Evolutionary conservation across 805 yeast genomes (phyloP).

Genomic region (Brettanomyces custersianus): DNA sequence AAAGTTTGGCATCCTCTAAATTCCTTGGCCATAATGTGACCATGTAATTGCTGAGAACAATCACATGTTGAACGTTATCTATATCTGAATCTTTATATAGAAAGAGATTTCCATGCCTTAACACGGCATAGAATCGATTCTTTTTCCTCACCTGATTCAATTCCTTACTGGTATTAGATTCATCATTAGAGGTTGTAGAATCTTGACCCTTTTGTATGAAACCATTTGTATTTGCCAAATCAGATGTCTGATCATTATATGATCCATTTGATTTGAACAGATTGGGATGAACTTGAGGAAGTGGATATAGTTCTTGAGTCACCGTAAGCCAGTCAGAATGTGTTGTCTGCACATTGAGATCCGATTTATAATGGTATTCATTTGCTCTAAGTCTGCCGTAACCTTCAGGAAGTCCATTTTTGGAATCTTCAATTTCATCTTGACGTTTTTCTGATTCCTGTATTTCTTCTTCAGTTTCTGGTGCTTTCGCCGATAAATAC

Average conservation of each 20-base stretch:
- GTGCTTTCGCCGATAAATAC: slow-evolving; percentile 29
- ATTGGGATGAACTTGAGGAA: slow-evolving; percentile 30
- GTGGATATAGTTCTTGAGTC: slow-evolving; percentile 64
- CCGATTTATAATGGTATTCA: slow-evolving; percentile 49
- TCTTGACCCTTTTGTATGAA: slow-evolving; percentile 2
- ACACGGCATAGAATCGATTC: slow-evolving; percentile 58
- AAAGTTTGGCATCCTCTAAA: slow-evolving; percentile 66
- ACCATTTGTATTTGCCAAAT: slow-evolving; percentile 5
- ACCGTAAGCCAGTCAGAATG: slow-evolving; percentile 77
- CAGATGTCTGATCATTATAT: slow-evolving; percentile 1
- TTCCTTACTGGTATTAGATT: slow-evolving; percentile 24
- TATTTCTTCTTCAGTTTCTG: slow-evolving; percentile 14
- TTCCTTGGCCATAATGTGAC: slow-evolving; percentile 82
- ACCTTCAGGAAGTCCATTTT: slow-evolving; percentile 19
- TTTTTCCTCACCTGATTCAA: slow-evolving; percentile 36
- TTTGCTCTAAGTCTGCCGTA: slow-evolving; percentile 42
- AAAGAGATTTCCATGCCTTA: slow-evolving; percentile 83
- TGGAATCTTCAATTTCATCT: slow-evolving; percentile 16
- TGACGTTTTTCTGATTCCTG: slow-evolving; percentile 10
- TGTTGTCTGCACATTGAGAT: slow-evolving; percentile 55
- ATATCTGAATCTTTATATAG: slow-evolving; percentile 66
- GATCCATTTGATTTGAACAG: slow-evolving; percentile 12
- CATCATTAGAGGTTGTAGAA: slow-evolving; percentile 7
- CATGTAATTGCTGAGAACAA: slow-evolving; percentile 62
- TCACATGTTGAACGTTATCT: slow-evolving; percentile 64